phyloP scores from a whole-genome alignment of 768 basidiomycete species.

The Tulasnella sp. region DNA sequence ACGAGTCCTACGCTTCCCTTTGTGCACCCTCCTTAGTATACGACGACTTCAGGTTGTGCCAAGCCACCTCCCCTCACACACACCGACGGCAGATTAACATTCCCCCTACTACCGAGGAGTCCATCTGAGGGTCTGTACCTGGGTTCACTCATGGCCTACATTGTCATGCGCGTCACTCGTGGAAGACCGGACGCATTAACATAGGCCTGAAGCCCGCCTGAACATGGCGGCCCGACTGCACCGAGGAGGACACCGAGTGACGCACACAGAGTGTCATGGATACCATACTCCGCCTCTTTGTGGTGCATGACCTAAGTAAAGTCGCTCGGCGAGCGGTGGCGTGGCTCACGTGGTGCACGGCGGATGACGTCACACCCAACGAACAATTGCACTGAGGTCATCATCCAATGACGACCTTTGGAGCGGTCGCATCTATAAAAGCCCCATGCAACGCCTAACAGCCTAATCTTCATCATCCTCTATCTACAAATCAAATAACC shows the following conservation, averaged over 20 bases:
- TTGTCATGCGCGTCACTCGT: too few relatives aligned
- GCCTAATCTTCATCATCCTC: background rate
- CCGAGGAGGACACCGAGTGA: background rate
- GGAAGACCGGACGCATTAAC: too few relatives aligned
- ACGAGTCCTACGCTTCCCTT: background rate
- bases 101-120: too few relatives aligned
- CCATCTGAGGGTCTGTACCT: too few relatives aligned
- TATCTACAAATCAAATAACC: background rate
- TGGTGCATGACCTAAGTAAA: background rate
- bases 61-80: background rate
- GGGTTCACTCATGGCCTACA: too few relatives aligned
- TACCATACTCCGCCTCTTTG: background rate
- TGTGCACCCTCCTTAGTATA: background rate
- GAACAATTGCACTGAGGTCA: background rate
- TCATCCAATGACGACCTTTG: slow-evolving; percentile 1
- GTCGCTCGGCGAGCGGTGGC: background rate
- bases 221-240: too few relatives aligned
- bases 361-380: background rate
- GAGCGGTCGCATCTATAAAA: background rate
- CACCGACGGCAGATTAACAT: background rate
- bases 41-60: background rate
- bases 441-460: background rate
- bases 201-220: too few relatives aligned
- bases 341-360: background rate
- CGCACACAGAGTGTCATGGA: background rate